Evolutionary conservation across 1,284 basidiomycete genomes (phyloP).

Genomic region (Trichosporon sp.): DNA sequence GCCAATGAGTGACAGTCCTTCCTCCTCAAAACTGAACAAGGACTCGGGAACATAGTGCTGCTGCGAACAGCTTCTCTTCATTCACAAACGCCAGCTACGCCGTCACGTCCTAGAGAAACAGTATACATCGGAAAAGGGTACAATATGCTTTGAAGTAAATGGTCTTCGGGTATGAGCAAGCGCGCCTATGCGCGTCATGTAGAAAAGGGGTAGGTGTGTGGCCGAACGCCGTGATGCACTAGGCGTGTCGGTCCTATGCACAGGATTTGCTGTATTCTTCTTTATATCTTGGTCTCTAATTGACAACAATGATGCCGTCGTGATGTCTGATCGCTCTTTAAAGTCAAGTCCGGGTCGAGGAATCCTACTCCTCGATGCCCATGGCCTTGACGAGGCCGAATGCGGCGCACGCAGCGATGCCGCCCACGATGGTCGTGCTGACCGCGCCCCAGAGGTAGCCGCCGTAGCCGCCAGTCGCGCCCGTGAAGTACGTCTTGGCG

Average conservation of each 20-base stretch:
- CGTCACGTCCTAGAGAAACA: neutral
- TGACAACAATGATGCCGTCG: neutral
- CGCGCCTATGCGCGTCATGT: neutral
- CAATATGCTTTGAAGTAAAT: neutral
- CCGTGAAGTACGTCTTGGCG: slow-evolving; percentile 82
- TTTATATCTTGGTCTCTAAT: too few relatives aligned
- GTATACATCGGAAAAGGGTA: slow-evolving; percentile 4
- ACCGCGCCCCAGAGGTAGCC: slow-evolving; percentile 78
- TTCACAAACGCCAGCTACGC: neutral
- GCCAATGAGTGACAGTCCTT: too few relatives aligned
- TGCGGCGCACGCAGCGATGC: slow-evolving; percentile 75
- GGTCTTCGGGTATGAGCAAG: neutral
- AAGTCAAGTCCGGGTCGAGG: neutral
- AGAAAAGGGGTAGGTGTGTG: neutral
- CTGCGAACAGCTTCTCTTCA: too few relatives aligned
- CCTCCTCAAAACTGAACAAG: too few relatives aligned
- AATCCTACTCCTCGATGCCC: slow-evolving; percentile 51
- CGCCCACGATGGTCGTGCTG: slow-evolving; percentile 83
- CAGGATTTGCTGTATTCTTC: neutral
- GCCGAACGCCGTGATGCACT: too few relatives aligned
- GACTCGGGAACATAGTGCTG: too few relatives aligned
- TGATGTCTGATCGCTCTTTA: neutral
- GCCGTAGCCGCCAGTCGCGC: slow-evolving; percentile 56
- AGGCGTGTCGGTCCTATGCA: too few relatives aligned
- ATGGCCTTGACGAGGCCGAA: slow-evolving; percentile 76